Base-by-base conservation (phyloP, 1,139 yeast species). In the Suhomyces bribrorum region DNA sequence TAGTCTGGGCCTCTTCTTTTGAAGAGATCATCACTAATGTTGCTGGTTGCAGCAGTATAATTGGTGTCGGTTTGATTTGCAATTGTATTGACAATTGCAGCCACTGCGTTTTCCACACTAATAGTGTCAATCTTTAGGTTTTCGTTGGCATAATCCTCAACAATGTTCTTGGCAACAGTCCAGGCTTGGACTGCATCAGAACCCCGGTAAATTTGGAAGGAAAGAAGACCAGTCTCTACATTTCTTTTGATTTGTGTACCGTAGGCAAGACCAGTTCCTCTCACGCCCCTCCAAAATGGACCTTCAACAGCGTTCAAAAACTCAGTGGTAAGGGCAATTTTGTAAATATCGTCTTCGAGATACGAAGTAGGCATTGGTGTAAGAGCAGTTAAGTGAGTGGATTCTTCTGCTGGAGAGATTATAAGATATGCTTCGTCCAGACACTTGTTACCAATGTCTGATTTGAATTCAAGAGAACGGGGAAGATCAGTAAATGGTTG, bases 181-280 rank as follows among this genome's bases (percentile, higher is more conserved):
- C 84, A 81, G 5, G 95, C 89, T 48, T 81, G 79, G 39, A 78
- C 72, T 1, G 86, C 80, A 59, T 94, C 97, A 0, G 96, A 78
- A 12, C 95, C 96, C 47, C 97, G 75, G 55, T 87, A 87, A 18
- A 92, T 72, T 34, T 73, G 74, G 53, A 83, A 86, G 8, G 74
- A 71, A 43, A 90, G 62, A 36, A 73, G 77, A 2, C 95, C 95
- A 25, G 79, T 67, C 49, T 89, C 96, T 13, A 79, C 56, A 48
- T 75, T 74, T 37, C 79, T 69, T 22, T 71, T 59, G 46, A 88
- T 71, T 40, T 67, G 72, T 1, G 92, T 94, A 23, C 97, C 97
- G 60, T 94, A 94, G 0, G 97, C 97, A 38, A 88, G 70, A 2
- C 99, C 99, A 1, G 90, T 78, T 27, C 99, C 99, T 62, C 99